Base-by-base conservation (phyloP, 495 filamentous ascomycete genomes). In the Xylaria telfairii region DNA sequence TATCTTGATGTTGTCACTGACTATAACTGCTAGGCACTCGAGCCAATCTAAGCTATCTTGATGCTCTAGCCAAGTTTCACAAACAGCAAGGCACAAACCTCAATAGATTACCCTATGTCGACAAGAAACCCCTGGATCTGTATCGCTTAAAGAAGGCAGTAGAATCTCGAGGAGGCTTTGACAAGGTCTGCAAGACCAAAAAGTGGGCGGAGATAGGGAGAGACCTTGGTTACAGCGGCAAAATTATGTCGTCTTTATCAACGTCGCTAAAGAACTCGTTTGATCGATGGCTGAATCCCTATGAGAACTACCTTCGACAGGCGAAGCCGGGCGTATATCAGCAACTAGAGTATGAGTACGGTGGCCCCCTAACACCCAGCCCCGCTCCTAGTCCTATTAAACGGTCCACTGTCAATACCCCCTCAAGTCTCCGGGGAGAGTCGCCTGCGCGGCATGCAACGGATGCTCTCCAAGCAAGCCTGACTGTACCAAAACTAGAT, bases 181-280 rank as follows among this genome's bases (percentile, higher is more conserved):
- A 97, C 47, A 90, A 90, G 71, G 96, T 99, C 46, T 98, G 96
- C 85, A 98, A 97, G 82, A 86, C 90, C 61, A 99, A 99, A 81
- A 98, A 97, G 84, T 99, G 96, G 96, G 96, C 96, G 0, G 96
- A 99, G 80, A 98, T 99, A 71, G 96, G 96, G 42, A 91, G 96
- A 77, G 95, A 98, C 79, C 83, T 99, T 24, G 96, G 96, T 65
- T 99, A 99, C 82, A 98, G 96, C 77, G 96, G 96, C 77, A 99
- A 99, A 82, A 99, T 99, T 73, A 99, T 99, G 96, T 98, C 96
- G 0, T 98, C 96, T n/a, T 81, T 99, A 51, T 99, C 96, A 13
- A 99, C 96, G 1, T 98, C 96, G 26, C 88, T 99, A 63, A 99
- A 98, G 81, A 99, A 98, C 76, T 98, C 96, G 7, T 99, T 96